Conservation (phyloP, 768 basidiomycete species). For the Hygrophorus russula region DNA sequence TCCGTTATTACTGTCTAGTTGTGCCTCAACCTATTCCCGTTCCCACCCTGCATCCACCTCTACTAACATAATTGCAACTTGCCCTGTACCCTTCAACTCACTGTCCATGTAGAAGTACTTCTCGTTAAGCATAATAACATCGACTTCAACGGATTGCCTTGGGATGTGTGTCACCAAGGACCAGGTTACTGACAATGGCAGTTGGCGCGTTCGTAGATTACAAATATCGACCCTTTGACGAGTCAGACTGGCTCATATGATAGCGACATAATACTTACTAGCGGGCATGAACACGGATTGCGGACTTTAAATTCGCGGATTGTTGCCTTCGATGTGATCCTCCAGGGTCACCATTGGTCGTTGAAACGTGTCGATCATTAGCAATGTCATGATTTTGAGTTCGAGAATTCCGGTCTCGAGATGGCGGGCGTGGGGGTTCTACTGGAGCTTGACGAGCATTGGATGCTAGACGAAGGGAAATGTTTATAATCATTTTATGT, state of each 20-base stretch:
- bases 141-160: too few species aligned
- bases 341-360: background rate
- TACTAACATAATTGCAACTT: conserved; percentile 7
- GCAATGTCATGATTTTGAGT: background rate
- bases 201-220: too few species aligned
- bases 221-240: background rate
- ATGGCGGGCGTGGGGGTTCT: background rate
- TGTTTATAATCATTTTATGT: background rate
- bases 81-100: background rate
- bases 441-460: conserved; percentile 1
- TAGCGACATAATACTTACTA: background rate
- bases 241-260: background rate
- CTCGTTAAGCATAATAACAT: too few species aligned
- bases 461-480: background rate
- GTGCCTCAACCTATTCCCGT: too few species aligned
- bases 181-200: too few species aligned
- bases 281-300: background rate
- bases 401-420: conserved; percentile 1
- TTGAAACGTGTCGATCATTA: background rate
- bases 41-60: too few species aligned
- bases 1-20: conserved; percentile 6
- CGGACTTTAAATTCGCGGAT: background rate
- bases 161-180: too few species aligned
- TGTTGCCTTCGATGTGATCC: background rate
- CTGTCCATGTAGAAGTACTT: too few species aligned